Conservation (phyloP, 495 filamentous ascomycete genomes). For the Neurospora sp. region DNA sequence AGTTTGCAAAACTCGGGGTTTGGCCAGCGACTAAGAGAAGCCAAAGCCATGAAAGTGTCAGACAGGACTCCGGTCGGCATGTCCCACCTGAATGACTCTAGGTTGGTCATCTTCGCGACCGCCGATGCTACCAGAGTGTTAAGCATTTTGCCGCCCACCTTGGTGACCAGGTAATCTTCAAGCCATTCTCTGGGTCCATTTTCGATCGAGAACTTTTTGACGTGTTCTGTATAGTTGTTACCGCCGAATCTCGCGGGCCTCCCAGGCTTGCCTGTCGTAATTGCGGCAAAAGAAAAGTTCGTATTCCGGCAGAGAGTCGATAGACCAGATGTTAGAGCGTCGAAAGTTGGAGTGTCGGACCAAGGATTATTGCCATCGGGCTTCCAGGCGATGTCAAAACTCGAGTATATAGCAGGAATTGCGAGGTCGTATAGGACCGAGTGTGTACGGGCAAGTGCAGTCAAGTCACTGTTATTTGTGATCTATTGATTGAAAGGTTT, state of each 20-base stretch:
- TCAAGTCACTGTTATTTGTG: slow-evolving; percentile 79
- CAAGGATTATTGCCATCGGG: slow-evolving; percentile 57
- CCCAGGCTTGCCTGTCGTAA: not conserved
- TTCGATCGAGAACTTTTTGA: slow-evolving; percentile 80
- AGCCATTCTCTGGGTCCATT: slow-evolving; percentile 80
- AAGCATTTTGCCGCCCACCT: slow-evolving; percentile 88
- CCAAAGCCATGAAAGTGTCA: slow-evolving; percentile 77
- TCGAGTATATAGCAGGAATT: slow-evolving; percentile 79
- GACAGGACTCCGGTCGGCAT: slow-evolving; percentile 88
- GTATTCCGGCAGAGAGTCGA: slow-evolving; percentile 76
- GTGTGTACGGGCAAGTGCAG: slow-evolving; percentile 71
- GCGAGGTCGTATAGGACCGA: slow-evolving; percentile 73
- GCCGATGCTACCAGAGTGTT: slow-evolving; percentile 83
- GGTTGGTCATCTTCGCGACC: slow-evolving; percentile 73
- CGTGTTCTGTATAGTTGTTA: slow-evolving; percentile 78
- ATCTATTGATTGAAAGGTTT: slow-evolving; percentile 40
- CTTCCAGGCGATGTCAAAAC: slow-evolving; percentile 95
- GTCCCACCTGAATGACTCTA: slow-evolving; percentile 91
- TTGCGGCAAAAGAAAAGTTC: slow-evolving; percentile 33
- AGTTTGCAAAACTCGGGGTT: slow-evolving; percentile 51
- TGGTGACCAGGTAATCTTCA: slow-evolving; percentile 75
- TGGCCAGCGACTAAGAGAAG: slow-evolving; percentile 55
- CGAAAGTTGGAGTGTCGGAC: slow-evolving; percentile 65
- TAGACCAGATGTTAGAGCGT: slow-evolving; percentile 85
- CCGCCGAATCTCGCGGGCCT: slow-evolving; percentile 19